Percentiles rank a stretch among this genome's conserved stretches.
These are phyloP conservation scores for Trichopus zeylanicus DNA, from an alignment of 116 monocot genomes.

Conservation along the genomic window DNA sequence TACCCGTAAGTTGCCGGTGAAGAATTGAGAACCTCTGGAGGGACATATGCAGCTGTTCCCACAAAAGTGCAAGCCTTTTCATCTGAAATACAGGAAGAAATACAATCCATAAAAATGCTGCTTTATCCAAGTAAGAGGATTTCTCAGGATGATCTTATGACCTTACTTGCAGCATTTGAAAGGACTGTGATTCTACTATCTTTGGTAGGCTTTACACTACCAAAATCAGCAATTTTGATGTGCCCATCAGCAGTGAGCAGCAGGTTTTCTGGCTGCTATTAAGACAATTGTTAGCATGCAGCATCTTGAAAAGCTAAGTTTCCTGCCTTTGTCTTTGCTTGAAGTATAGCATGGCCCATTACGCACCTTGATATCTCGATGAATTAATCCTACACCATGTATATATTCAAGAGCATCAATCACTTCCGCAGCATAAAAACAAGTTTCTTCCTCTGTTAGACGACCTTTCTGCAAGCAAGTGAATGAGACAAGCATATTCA, in stretches of 20 bases:
- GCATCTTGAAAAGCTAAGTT: neutral
- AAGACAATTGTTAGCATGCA: constrained; percentile 23
- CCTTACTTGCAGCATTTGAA: constrained; percentile 76
- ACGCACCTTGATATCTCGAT: constrained; percentile 93
- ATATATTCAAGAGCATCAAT: constrained; percentile 92
- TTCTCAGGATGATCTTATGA: constrained; percentile 3
- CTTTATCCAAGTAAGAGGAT: neutral
- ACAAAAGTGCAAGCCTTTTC: constrained; percentile 97
- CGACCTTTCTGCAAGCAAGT: constrained; percentile 67
- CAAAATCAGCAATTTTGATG: constrained; percentile 96
- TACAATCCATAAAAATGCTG: neutral
- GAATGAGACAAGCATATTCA: constrained; percentile 1
- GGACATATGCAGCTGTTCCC: constrained; percentile 96
- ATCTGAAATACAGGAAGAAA: constrained; percentile 17
- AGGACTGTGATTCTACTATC: constrained; percentile 69
- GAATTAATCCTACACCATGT: constrained; percentile 81
- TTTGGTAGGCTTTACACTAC: constrained; percentile 88
- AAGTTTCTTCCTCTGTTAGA: constrained; percentile 80
- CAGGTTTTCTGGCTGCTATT: constrained; percentile 92
- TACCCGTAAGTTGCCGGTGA: constrained; percentile 85
- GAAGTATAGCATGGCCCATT: neutral
- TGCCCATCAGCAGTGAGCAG: constrained; percentile 87
- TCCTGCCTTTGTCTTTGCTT: neutral
- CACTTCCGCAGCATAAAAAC: constrained; percentile 97
- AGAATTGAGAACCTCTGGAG: constrained; percentile 98